Percentiles rank a stretch among this genome's conserved stretches.
phyloP scores from a whole-genome alignment of 2,329 filamentous ascomycete species.

The Ophiostoma sp. region DNA sequence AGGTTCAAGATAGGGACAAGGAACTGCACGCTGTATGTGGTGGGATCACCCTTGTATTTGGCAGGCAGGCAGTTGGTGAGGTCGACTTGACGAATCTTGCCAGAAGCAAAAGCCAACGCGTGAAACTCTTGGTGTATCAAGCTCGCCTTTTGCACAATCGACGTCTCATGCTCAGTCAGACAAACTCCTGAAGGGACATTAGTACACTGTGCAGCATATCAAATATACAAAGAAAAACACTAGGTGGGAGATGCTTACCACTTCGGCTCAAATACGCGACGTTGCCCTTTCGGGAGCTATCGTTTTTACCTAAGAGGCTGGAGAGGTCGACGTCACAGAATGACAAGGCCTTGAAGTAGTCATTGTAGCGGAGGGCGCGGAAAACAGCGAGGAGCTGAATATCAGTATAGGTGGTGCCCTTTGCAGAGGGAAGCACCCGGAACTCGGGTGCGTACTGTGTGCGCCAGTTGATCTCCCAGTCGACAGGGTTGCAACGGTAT shows the following conservation, averaged over 20 bases:
- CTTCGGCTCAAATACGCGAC: constrained; percentile 49
- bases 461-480: constrained; percentile 49
- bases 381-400: constrained; percentile 53
- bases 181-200: constrained; percentile 37
- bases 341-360: constrained; percentile 54
- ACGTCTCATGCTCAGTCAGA: constrained; percentile 44
- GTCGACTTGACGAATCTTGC: constrained; percentile 51
- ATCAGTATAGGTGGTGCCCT: constrained; percentile 40
- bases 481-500: constrained; percentile 45
- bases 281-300: constrained; percentile 42
- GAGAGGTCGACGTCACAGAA: constrained; percentile 49
- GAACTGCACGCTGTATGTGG: constrained; percentile 30
- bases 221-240: neutral
- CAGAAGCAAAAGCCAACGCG: constrained; percentile 50
- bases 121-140: constrained; percentile 53
- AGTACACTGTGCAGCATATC: too few relatives aligned
- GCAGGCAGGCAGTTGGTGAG: constrained; percentile 39
- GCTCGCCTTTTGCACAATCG: constrained; percentile 44
- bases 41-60: constrained; percentile 7
- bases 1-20: constrained; percentile 42
- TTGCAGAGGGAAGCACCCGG: constrained; percentile 43
- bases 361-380: constrained; percentile 53
- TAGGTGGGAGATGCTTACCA: constrained; percentile 38
- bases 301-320: constrained; percentile 37
- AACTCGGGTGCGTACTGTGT: constrained; percentile 48